Percentiles rank a stretch among this genome's conserved stretches.
Evolutionary conservation across 805 yeast species (phyloP).

Genomic region (Ascoidea rubescens): DNA sequence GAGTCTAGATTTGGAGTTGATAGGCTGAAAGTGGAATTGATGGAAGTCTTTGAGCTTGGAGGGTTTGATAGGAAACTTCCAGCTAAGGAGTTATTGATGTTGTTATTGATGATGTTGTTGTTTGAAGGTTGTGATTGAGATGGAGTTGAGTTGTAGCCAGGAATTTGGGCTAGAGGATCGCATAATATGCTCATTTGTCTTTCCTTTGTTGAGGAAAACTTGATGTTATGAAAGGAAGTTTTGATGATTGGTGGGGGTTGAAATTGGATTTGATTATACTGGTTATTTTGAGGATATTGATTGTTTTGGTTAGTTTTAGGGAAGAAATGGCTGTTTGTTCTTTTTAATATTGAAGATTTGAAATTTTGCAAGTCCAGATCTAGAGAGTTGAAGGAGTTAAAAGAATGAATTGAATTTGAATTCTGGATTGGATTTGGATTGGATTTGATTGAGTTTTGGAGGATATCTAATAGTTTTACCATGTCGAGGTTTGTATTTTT

Average conservation of each 20-base stretch:
- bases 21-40: no score
- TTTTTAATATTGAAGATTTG: slow-evolving; percentile 16
- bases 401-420: background rate
- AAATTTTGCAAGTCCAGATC: slow-evolving; percentile 15
- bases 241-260: background rate
- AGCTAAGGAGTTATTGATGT: background rate
- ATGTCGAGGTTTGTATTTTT: slow-evolving; percentile 37
- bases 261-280: background rate
- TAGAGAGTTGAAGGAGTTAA: background rate
- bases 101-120: background rate
- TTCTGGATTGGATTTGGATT: no score
- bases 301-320: background rate
- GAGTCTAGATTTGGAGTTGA: no score
- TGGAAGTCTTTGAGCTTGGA: no score
- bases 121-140: background rate
- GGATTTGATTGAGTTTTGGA: slow-evolving; percentile 16
- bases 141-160: no score
- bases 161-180: background rate
- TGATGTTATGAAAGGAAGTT: background rate
- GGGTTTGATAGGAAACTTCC: background rate
- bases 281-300: background rate
- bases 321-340: slow-evolving; percentile 3
- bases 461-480: slow-evolving; percentile 34
- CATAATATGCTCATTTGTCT: slow-evolving; percentile 5
- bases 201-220: slow-evolving; percentile 13